These are phyloP conservation scores for Taphrina communis DNA, from an alignment of 1,139 yeast species.

Conservation along the genomic window DNA sequence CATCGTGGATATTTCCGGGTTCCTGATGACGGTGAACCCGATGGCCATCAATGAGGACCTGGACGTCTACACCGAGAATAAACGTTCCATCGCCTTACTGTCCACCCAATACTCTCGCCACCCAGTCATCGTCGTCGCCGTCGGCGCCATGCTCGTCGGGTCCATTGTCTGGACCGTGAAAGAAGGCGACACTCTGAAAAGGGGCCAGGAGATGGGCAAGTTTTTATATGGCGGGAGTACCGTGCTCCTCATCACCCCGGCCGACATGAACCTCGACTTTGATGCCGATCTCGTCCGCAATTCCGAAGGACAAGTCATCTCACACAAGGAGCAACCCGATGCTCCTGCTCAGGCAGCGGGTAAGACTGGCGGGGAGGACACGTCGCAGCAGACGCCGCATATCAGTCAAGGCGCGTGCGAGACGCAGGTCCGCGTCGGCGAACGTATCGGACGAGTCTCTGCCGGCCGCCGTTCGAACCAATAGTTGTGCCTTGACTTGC, in stretches of 20 bases:
- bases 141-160: slow-evolving; percentile 99
- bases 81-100: slow-evolving; percentile 63
- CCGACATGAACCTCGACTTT: slow-evolving; percentile 57
- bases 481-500: too few species aligned
- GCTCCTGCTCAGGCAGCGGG: not conserved
- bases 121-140: slow-evolving; percentile 77
- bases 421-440: slow-evolving; percentile 22
- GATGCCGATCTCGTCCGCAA: slow-evolving; percentile 76
- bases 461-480: too few species aligned
- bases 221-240: slow-evolving; percentile 98
- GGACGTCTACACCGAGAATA: slow-evolving; percentile 92
- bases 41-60: slow-evolving; percentile 89
- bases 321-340: too few species aligned
- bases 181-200: slow-evolving; percentile 62
- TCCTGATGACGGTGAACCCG: slow-evolving; percentile 93
- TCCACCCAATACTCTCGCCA: not conserved
- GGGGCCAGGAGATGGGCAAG: slow-evolving; percentile 88
- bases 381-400: too few species aligned
- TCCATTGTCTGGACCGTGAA: slow-evolving; percentile 75
- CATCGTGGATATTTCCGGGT: slow-evolving; percentile 76
- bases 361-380: too few species aligned
- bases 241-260: slow-evolving; percentile 63
- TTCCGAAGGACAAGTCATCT: slow-evolving; percentile 53
- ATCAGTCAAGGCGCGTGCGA: slow-evolving; percentile 9
- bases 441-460: slow-evolving; percentile 7